Evolutionary conservation across 2,329 filamentous ascomycete species (phyloP).

Genomic region (Zalaria sp.): DNA sequence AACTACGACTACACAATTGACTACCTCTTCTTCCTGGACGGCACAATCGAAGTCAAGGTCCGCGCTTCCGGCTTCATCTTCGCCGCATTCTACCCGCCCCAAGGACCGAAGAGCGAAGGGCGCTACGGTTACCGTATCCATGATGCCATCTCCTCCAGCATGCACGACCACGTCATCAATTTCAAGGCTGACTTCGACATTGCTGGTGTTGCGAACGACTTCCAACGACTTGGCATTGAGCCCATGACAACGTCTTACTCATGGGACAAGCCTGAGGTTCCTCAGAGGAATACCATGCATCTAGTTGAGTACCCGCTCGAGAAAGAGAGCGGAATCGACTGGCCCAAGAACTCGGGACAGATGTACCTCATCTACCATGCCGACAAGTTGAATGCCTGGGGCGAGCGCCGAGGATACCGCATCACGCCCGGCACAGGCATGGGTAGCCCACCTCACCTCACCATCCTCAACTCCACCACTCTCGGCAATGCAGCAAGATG

Average conservation of each 20-base stretch:
- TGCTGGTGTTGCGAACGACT: slow-evolving; percentile 20
- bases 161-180: slow-evolving; percentile 26
- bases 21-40: slow-evolving; percentile 40
- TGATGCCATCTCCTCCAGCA: slow-evolving; percentile 21
- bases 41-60: slow-evolving; percentile 37
- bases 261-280: slow-evolving; percentile 15
- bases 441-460: slow-evolving; percentile 29
- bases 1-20: slow-evolving; percentile 42
- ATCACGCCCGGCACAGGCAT: slow-evolving; percentile 22
- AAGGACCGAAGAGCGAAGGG: slow-evolving; percentile 15
- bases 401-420: slow-evolving; percentile 28
- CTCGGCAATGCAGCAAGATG: slow-evolving; percentile 32
- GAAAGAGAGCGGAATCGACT: slow-evolving; percentile 17
- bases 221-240: slow-evolving; percentile 18
- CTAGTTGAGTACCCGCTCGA: slow-evolving; percentile 12
- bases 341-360: slow-evolving; percentile 22
- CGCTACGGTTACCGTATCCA: slow-evolving; percentile 25
- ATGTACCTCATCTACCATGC: slow-evolving; percentile 27
- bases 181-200: slow-evolving; percentile 29
- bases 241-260: slow-evolving; percentile 14
- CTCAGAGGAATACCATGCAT: slow-evolving; percentile 18
- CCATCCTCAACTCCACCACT: slow-evolving; percentile 33
- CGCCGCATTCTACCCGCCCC: slow-evolving; percentile 28
- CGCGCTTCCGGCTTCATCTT: slow-evolving; percentile 42
- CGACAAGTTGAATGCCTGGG: slow-evolving; percentile 25